A percentile compares a stretch with the other conserved stretches of the same genome.
These are phyloP conservation scores for Kappamyces sp. DNA, from an alignment of 192 early-diverging fungal genomes.

Conservation along the genomic window DNA sequence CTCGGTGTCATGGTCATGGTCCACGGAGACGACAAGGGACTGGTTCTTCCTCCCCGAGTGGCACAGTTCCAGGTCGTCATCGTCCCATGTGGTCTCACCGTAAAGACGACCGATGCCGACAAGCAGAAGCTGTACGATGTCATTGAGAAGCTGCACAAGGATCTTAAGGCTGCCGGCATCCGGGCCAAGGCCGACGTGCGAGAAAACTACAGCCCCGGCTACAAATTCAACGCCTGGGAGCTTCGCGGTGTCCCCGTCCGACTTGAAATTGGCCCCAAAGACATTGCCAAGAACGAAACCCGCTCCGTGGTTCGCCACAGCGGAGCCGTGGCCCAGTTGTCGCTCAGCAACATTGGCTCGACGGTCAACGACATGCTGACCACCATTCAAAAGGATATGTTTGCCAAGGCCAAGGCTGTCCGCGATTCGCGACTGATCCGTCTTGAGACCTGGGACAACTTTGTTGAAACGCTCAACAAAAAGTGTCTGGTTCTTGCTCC, in stretches of 20 bases:
- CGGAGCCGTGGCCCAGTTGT: slow-evolving; percentile 53
- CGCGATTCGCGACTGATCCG: slow-evolving; percentile 70
- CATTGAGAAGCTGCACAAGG: slow-evolving; percentile 61
- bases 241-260: slow-evolving; percentile 90
- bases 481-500: slow-evolving; percentile 87
- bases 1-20: slow-evolving; percentile 99
- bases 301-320: slow-evolving; percentile 80
- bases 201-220: slow-evolving; percentile 84
- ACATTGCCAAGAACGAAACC: slow-evolving; percentile 75
- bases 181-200: slow-evolving; percentile 74
- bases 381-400: slow-evolving; percentile 88
- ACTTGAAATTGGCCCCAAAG: slow-evolving; percentile 94
- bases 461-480: slow-evolving; percentile 82
- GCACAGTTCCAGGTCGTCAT: slow-evolving; percentile 85
- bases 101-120: slow-evolving; percentile 78
- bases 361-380: slow-evolving; percentile 59
- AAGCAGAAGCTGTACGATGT: slow-evolving; percentile 57
- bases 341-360: slow-evolving; percentile 54
- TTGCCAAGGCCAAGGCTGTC: slow-evolving; percentile 69
- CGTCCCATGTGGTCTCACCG: slow-evolving; percentile 88
- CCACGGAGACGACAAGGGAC: slow-evolving; percentile 97
- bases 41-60: slow-evolving; percentile 93
- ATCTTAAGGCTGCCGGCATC: slow-evolving; percentile 66
- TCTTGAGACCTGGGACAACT: slow-evolving; percentile 86
- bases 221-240: slow-evolving; percentile 99